Evolutionary conservation across 768 basidiomycete genomes (phyloP), one percentile per base, ranked within the genome.

Genomic region (Leccinum pellstonianum): DNA sequence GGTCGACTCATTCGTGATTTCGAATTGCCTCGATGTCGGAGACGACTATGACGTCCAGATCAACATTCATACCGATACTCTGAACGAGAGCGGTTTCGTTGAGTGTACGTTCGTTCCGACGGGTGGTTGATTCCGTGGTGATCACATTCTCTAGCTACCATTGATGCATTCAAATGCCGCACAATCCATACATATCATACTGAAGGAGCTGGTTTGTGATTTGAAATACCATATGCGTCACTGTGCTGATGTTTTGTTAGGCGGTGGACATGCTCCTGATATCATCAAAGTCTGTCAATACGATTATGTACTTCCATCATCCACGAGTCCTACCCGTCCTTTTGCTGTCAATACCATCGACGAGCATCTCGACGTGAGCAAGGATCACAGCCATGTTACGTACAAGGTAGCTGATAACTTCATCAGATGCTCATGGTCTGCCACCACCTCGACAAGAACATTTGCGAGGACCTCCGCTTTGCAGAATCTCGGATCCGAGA

Each of bases 371-470:
- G 97, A 98, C 70, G 96, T 96, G 67, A 70, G 89, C 70, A n/a
- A 5, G 12, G 7, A 25, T 15, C 19, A n/a, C 21, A 19, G 12
- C 27, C n/a, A 0, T 25, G 12, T 47, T 8, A 21, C 43, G 6
- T 57, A 38, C 43, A 14, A 51, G 21, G 21, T 46, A 12, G n/a
- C 55, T 64, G 43, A 58, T 37, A 47, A 53, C 14, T 41, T 52
- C 48, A 10, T 27, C 66, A 97, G 95, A 99, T 98, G 97, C 80
- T 98, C 23, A 98, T 98, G 94, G 95, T 98, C n/a, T 97, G 95
- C 73, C 96, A 99, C 72, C 96, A 99, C 73, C 84, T 99, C 57
- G 93, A 97, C 76, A 85, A 80, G 65, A 83, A 81, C n/a, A 93
- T 96, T 64, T 84, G 90, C 1, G 97, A 99, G 76, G 97, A 99